Evolutionary conservation across 495 filamentous ascomycete species (phyloP), one percentile per base, ranked within the genome.

Genomic region (Neurospora hispaniola): DNA sequence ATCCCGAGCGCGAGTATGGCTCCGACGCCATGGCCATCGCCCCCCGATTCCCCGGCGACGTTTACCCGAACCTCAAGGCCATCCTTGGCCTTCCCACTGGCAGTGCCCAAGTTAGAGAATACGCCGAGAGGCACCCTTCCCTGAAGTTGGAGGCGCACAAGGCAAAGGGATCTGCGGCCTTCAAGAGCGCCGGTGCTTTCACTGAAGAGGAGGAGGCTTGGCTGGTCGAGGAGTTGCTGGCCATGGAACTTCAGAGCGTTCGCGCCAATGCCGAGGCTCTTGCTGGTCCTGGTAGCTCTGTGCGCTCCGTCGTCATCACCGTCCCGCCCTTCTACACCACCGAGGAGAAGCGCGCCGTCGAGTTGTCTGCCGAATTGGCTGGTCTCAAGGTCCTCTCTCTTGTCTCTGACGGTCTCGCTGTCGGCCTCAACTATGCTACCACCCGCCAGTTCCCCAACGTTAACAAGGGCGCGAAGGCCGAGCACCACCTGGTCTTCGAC

Each of bases 361-460:
- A 90, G 74, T 78, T 94, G 79, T 94, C 96, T 39, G 94, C 93
- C 18, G 89, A 94, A 46, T 83, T 99, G 76, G 94, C 96, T 4
- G 96, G 94, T 41, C 83, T 99, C 76, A 92, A 92, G 78, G 89
- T 97, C 20, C 86, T 97, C 74, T 90, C 89, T 20, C 83, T 98
- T 70, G 88, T 98, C 73, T 95, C 91, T 74, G 96, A 99, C 79
- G 96, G 95, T 8, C 80, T 98, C 74, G 93, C 96, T 42, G 94
- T 98, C 62, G 96, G 93, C 3, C 81, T 99, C 71, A 96, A 99
- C 81, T 99, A 98, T 80, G 96, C 96, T 23, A 98, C 93, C 18
- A 91, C 88, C 76, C 88, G 96, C 75, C 93, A 89, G 27, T 99
- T 99, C 82, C 93, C 93, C 18, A 92, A 86, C 74, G 84, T 96